Evolutionary conservation across 2,329 filamentous ascomycete species (phyloP), one percentile per base, ranked within the genome.

Genomic region (Exserohilum rostratum): DNA sequence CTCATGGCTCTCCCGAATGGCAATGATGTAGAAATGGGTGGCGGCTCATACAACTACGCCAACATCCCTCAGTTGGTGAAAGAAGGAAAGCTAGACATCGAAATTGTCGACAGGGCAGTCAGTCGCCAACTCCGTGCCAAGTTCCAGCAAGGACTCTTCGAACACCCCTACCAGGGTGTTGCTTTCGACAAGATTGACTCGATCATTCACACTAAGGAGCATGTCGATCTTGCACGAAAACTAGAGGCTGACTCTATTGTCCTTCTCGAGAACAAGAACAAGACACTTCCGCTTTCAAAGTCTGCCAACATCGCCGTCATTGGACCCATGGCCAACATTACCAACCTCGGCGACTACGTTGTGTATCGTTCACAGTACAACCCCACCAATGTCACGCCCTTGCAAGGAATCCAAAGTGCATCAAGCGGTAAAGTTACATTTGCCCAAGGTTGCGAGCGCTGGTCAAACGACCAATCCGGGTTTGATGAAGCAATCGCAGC

Each of bases 11-110:
- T 91, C 4, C 85, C 85, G 0, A 86, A 88, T 4, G 89, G 89
- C 3, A 88, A 86, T 45, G 89, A 91, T 62, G 82, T 89, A 11
- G 89, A 91, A 66, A 91, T 91, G 89, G 89, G 89, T 11, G 88
- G 89, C 34, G 89, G 89, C 17, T 87, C 85, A 17, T 91, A 85
- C 77, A 90, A 86, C 68, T 75, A 86, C 67, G 80, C 85, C 60
- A 83, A 80, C 31, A 90, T 91, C 46, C 86, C 88, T 5, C 78
- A 83, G 25, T 80, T 91, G 44, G 80, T 91, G 13, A 75, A 84
- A 49, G 79, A 82, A 1, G 87, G 87, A 0, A 85, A 83, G 51
- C 75, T 91, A 1, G 79, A 85, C 37, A 78, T 85, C 25, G 75
- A 81, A 5, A 66, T 83, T 22, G 84, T 91, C n/a, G 81, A 91